A percentile compares a stretch with the other conserved stretches of the same genome.
phyloP scores from a whole-genome alignment of 306 rosid species.

The Glycine latifolia region DNA sequence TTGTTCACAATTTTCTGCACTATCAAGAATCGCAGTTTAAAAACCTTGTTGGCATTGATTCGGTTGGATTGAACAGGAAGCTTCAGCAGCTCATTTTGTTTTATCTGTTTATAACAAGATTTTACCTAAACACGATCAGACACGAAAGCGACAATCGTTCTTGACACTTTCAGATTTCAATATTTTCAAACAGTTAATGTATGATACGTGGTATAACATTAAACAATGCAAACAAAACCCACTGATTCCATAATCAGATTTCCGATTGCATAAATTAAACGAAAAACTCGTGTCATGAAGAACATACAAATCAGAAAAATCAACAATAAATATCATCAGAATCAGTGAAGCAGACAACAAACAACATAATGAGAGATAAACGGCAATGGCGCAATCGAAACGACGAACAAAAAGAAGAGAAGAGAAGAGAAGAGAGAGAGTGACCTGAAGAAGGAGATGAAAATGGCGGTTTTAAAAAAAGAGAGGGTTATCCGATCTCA shows the following conservation, averaged over 20 bases:
- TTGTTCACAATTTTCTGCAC: too few relatives aligned
- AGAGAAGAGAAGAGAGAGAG: not conserved
- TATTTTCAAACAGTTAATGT: not conserved
- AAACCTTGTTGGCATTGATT: too few relatives aligned
- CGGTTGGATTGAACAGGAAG: not conserved
- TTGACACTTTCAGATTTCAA: constrained; percentile 1
- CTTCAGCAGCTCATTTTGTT: not conserved
- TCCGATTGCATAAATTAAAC: not conserved
- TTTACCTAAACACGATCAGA: not conserved
- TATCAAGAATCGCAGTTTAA: too few relatives aligned
- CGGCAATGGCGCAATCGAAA: not conserved
- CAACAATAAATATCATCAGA: not conserved
- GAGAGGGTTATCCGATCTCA: constrained; percentile 44
- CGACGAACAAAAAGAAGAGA: not conserved
- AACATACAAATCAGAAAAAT: not conserved
- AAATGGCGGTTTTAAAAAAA: constrained; percentile 15
- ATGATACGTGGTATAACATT: not conserved
- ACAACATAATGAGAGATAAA: not conserved
- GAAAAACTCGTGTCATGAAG: not conserved
- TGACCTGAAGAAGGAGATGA: constrained; percentile 50
- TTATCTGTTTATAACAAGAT: not conserved
- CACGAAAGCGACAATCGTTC: not conserved
- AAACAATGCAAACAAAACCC: not conserved
- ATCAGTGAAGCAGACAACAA: not conserved
- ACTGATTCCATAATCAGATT: not conserved